Evolutionary conservation across 345 rosid species (phyloP).

Genomic region (Rhizophora apiculata): DNA sequence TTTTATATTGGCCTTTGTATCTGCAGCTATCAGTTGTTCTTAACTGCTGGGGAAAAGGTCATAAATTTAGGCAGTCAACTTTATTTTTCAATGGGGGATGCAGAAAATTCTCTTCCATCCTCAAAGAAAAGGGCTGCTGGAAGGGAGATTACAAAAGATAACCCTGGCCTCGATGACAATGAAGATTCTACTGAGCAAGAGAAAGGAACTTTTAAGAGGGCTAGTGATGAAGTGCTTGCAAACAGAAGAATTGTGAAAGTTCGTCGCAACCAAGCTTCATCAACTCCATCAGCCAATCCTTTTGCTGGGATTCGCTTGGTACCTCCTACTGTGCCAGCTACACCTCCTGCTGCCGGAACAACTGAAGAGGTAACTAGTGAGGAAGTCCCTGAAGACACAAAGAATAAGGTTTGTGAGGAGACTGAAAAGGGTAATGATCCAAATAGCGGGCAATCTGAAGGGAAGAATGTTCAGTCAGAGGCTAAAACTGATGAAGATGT

Average conservation of each 20-base stretch:
- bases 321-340: constrained; percentile 35
- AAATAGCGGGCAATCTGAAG: constrained; percentile 19
- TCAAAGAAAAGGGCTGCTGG: constrained; percentile 98
- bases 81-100: constrained; percentile 56
- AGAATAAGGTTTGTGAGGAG: constrained; percentile 16
- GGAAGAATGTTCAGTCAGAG: constrained; percentile 6
- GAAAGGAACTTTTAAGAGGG: constrained; percentile 84
- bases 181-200: constrained; percentile 58
- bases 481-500: constrained; percentile 26
- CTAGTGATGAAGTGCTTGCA: constrained; percentile 85
- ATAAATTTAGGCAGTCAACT: background rate
- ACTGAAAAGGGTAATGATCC: constrained; percentile 32
- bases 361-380: constrained; percentile 28
- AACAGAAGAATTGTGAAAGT: constrained; percentile 73
- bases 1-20: background rate
- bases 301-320: constrained; percentile 76
- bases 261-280: constrained; percentile 51
- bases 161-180: constrained; percentile 83
- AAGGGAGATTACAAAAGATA: constrained; percentile 75
- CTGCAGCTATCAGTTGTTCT: constrained; percentile 4
- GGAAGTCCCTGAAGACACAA: constrained; percentile 27
- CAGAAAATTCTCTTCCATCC: constrained; percentile 64
- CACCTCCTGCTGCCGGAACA: constrained; percentile 16
- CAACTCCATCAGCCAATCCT: constrained; percentile 64
- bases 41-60: background rate